These are phyloP conservation scores for Clarireedia monteithiana DNA, from an alignment of 2,329 filamentous ascomycete genomes.

Conservation along the genomic window DNA sequence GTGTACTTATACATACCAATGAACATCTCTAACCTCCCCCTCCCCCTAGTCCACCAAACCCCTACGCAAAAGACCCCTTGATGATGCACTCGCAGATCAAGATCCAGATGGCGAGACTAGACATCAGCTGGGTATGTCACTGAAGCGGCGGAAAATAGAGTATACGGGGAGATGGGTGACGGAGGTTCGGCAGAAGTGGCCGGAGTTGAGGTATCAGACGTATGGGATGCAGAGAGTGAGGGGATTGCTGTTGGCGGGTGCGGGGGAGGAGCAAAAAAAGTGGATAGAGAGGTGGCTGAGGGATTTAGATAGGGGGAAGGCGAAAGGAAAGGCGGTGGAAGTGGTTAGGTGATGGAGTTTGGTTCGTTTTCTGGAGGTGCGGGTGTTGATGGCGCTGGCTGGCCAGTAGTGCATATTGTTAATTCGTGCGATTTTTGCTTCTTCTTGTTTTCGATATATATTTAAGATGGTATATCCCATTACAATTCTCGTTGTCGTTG, in stretches of 20 bases:
- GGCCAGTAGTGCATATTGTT: too few species aligned
- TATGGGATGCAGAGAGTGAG: background rate
- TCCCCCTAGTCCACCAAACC: background rate
- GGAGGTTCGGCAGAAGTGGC: background rate
- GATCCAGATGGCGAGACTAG: constrained; percentile 6
- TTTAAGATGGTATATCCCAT: too few species aligned
- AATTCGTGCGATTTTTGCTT: too few species aligned
- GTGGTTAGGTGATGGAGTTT: background rate
- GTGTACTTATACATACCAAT: background rate
- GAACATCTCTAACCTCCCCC: background rate
- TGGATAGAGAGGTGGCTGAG: constrained; percentile 2
- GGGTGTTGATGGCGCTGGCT: too few species aligned
- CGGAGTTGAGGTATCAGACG: background rate
- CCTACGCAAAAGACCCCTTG: background rate
- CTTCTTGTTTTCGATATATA: too few species aligned
- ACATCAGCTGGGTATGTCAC: background rate
- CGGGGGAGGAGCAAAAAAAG: background rate
- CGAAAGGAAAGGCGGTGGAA: background rate
- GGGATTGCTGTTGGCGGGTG: background rate
- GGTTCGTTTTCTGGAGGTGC: too few species aligned
- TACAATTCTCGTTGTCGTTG: too few species aligned
- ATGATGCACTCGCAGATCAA: background rate
- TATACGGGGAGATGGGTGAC: constrained; percentile 1
- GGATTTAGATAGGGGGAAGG: background rate
- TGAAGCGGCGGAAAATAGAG: constrained; percentile 3